Evolutionary conservation across 1,284 basidiomycete species (phyloP), one percentile per base, ranked within the genome.

Genomic region (Peniophora sp.): DNA sequence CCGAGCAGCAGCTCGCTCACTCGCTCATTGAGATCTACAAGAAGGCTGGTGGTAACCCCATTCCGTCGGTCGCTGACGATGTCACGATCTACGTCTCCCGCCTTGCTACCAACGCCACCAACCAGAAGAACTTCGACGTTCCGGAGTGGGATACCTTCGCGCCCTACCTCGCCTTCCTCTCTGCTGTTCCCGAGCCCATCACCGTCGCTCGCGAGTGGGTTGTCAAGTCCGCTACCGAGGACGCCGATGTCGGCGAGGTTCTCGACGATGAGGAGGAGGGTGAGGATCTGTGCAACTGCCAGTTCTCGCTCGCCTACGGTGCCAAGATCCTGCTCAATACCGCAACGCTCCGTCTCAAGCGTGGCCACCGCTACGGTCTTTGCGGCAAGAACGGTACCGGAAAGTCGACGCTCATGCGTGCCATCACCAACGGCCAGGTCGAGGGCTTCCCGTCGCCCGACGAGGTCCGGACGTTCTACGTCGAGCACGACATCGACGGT

Each of bases 341-440:
- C 50, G 94, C 95, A 57, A 88, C 79, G 57, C 89, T 97, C 68
- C 92, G 94, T 66, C 87, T 97, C 69, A 97, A 97, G 83, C 93
- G 95, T 75, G 95, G 94, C 54, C 92, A 97, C 78, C 93, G 95
- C 67, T 97, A 97, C 72, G 94, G 94, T 84, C 87, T 97, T 47
- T 95, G 92, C 70, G 94, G 95, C 71, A 91, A 94, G 74, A 97
- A 97, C 74, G 95, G 95, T 82, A 93, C 94, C 64, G 94, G 94
- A 64, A 97, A 97, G 81, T 97, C 95, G 17, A 97, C 94, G 49
- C 85, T 97, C 69, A 97, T 97, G 95, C 88, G 91, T 65, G 93
- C 92, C 63, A 94, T 94, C 68, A 91, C 87, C 73, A 93, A 93
- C 68, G 89, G 91, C 56, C 94, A 97, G 75, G 93, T 97, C 62